Evolutionary conservation across 2,329 filamentous ascomycete species (phyloP).

Genomic region (Fusarium illudens): DNA sequence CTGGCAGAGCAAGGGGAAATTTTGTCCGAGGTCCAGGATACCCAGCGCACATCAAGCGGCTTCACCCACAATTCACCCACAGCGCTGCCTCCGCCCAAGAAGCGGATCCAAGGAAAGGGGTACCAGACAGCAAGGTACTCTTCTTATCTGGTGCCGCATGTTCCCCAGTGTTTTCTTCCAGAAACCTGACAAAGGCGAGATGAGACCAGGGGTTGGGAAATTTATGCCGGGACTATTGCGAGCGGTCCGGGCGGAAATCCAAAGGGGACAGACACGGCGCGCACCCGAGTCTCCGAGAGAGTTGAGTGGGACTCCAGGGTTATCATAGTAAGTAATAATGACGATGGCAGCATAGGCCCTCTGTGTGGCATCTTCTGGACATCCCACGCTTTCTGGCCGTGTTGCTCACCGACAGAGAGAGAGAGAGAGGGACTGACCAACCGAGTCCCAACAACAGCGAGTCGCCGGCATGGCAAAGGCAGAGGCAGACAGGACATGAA

Average conservation of each 20-base stretch:
- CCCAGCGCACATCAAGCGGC: conserved; percentile 3
- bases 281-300: conserved; percentile 14
- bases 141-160: conserved; percentile 10
- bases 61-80: not conserved
- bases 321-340: not conserved
- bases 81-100: not conserved
- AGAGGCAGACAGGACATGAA: not conserved
- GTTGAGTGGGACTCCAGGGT: not conserved
- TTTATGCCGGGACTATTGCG: conserved; percentile 18
- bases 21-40: conserved; percentile 6
- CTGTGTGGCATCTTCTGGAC: not conserved
- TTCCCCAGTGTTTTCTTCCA: conserved; percentile 24
- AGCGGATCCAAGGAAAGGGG: not conserved
- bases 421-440: not conserved
- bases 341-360: not conserved
- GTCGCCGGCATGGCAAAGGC: not conserved
- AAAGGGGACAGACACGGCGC: conserved; percentile 12
- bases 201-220: conserved; percentile 27
- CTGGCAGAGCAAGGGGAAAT: conserved; percentile 14
- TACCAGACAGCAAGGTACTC: conserved; percentile 13
- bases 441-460: not conserved
- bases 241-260: conserved; percentile 12
- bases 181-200: conserved; percentile 32
- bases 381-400: not conserved
- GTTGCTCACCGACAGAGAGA: not conserved